Conservation (phyloP, 176 grass and related monocot genomes). For the barley (Hordeum vulgare) region DNA sequence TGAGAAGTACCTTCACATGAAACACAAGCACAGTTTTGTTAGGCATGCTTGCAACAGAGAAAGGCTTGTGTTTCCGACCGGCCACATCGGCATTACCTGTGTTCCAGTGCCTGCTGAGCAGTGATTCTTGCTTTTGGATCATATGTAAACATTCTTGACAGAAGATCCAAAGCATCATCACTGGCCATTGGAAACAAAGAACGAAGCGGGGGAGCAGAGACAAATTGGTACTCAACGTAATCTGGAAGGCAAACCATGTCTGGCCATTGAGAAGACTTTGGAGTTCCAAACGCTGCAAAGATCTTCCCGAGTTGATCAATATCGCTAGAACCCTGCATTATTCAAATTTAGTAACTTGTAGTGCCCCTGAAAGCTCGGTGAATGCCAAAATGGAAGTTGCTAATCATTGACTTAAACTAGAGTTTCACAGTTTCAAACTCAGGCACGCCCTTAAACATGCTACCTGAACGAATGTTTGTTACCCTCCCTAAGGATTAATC, state of each 20-base stretch:
- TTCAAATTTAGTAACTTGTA: background rate
- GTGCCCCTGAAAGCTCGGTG: background rate
- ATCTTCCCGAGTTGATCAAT: constrained; percentile 99
- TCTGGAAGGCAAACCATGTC: constrained; percentile 98
- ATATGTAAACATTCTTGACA: constrained; percentile 92
- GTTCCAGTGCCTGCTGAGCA: constrained; percentile 88
- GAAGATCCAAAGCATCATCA: constrained; percentile 93
- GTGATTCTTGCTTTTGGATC: constrained; percentile 97
- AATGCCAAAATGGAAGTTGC: background rate
- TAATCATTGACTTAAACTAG: background rate
- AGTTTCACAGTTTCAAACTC: background rate
- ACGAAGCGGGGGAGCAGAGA: constrained; percentile 68
- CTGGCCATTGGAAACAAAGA: constrained; percentile 80
- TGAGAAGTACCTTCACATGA: constrained; percentile 71
- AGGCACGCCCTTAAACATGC: background rate
- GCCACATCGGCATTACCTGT: constrained; percentile 54
- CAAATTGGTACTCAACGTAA: constrained; percentile 98
- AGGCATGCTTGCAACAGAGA: constrained; percentile 17
- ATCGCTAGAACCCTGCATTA: constrained; percentile 83
- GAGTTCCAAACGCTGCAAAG: constrained; percentile 89
- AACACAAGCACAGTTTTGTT: constrained; percentile 19
- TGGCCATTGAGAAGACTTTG: constrained; percentile 87
- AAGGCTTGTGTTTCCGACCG: background rate
- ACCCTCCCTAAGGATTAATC: background rate
- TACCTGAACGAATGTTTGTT: background rate